phyloP scores from a whole-genome alignment of 495 filamentous ascomycete genomes.

The Antarctomyces pellizariae region DNA sequence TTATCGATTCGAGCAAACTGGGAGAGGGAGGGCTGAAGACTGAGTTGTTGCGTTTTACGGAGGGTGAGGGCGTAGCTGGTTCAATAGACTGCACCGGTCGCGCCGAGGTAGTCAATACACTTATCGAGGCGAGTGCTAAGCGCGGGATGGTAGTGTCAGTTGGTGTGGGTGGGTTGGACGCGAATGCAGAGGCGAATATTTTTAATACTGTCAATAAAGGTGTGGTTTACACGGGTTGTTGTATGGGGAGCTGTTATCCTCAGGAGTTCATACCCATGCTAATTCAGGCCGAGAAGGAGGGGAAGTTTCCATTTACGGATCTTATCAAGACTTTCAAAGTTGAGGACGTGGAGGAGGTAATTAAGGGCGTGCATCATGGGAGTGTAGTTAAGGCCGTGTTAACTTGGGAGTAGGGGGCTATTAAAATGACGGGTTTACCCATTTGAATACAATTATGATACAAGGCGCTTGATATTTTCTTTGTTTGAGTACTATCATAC shows the following conservation, averaged over 20 bases:
- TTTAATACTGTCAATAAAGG: slow-evolving; percentile 6
- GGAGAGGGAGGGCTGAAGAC: slow-evolving; percentile 2
- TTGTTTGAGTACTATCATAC: too few species aligned
- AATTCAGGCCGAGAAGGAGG: slow-evolving; percentile 4
- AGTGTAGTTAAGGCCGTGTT: slow-evolving; percentile 7
- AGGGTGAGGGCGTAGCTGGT: slow-evolving; percentile 3
- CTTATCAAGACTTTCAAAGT: slow-evolving; percentile 5
- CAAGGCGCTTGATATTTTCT: too few species aligned
- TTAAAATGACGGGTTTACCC: too few species aligned
- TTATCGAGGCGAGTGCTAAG: slow-evolving; percentile 4
- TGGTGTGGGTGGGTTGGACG: slow-evolving; percentile 6
- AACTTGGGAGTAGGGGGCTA: too few species aligned
- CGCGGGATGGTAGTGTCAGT: slow-evolving; percentile 6
- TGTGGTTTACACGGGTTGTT: slow-evolving; percentile 4
- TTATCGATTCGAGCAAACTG: slow-evolving; percentile 12
- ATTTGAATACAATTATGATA: too few species aligned
- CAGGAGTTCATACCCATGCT: slow-evolving; percentile 8
- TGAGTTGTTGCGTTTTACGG: slow-evolving; percentile 1
- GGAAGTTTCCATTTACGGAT: slow-evolving; percentile 8
- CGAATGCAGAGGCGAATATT: slow-evolving; percentile 3
- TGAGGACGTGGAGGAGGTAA: slow-evolving; percentile 4
- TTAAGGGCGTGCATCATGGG: slow-evolving; percentile 4
- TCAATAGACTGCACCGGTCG: slow-evolving; percentile 7
- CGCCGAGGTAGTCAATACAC: slow-evolving; percentile 1
- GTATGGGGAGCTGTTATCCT: slow-evolving; percentile 7